A percentile compares a stretch with the other conserved stretches of the same genome.
Conservation (phyloP, 1,139 yeast genomes). For the Magnusiomyces suaveolens region DNA sequence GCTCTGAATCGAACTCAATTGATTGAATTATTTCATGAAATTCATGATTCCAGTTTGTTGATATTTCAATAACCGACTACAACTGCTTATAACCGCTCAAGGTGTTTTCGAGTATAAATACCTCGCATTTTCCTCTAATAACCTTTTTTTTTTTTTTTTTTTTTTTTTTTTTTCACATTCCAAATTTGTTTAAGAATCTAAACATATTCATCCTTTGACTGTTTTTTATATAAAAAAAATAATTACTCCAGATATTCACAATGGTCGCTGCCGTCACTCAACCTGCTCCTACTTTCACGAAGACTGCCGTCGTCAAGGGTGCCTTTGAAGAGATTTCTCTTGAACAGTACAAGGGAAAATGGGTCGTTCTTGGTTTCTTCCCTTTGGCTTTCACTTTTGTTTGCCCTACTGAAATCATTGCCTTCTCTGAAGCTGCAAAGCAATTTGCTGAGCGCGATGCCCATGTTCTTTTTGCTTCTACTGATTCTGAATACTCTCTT, state of each 20-base stretch:
- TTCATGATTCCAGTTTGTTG: too few relatives aligned
- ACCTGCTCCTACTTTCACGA: conserved; percentile 92
- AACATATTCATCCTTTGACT: background rate
- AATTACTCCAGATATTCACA: conserved; percentile 21
- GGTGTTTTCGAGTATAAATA: conserved; percentile 1
- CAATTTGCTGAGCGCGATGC: conserved; percentile 81
- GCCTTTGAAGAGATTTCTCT: conserved; percentile 86
- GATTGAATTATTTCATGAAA: too few relatives aligned
- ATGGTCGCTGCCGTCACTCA: conserved; percentile 88
- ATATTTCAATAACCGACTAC: too few relatives aligned
- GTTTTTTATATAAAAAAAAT: background rate
- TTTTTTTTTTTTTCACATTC: background rate
- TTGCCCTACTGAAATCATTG: conserved; percentile 98
- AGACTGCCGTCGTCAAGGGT: conserved; percentile 96
- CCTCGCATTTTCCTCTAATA: background rate
- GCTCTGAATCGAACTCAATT: too few relatives aligned
- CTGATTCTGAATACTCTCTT: conserved; percentile 95
- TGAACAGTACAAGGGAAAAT: conserved; percentile 93
- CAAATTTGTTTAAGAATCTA: background rate
- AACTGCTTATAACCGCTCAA: too few relatives aligned
- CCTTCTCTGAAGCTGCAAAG: conserved; percentile 91
- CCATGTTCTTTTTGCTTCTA: conserved; percentile 88
- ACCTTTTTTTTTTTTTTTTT: background rate
- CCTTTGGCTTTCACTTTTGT: conserved; percentile 99
- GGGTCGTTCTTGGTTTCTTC: conserved; percentile 93